Percentiles rank a stretch among this genome's conserved stretches.
phyloP scores from a whole-genome alignment of 2,329 filamentous ascomycete species.

The Pseudocercospora eumusae region DNA sequence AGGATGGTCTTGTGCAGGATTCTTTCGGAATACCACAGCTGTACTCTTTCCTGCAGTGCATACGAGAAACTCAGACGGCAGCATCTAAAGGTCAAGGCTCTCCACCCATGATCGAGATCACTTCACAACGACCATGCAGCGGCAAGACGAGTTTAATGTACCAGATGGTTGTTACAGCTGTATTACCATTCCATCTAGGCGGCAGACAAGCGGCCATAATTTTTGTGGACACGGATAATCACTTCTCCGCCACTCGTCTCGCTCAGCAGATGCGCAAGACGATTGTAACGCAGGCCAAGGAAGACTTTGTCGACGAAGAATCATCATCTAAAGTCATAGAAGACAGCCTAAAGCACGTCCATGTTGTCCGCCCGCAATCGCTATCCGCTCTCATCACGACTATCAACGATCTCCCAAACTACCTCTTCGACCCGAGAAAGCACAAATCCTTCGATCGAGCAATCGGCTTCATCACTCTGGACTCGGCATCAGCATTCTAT shows the following conservation, averaged over 20 bases:
- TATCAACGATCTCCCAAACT: constrained; percentile 49
- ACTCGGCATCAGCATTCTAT: constrained; percentile 58
- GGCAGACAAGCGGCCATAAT: constrained; percentile 55
- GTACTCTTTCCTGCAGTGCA: constrained; percentile 43
- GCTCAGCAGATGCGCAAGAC: constrained; percentile 39
- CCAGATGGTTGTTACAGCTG: constrained; percentile 53
- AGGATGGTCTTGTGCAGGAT: constrained; percentile 24
- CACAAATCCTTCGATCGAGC: constrained; percentile 52
- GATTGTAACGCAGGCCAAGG: constrained; percentile 5
- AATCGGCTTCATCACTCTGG: constrained; percentile 56
- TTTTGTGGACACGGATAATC: constrained; percentile 58
- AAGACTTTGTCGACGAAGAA: constrained; percentile 7
- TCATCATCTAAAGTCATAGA: constrained; percentile 36
- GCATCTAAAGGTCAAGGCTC: constrained; percentile 20
- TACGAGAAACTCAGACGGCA: constrained; percentile 17
- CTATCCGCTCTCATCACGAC: constrained; percentile 54
- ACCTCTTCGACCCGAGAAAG: constrained; percentile 49
- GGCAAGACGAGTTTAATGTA: constrained; percentile 64
- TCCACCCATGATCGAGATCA: constrained; percentile 55
- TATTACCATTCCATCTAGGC: constrained; percentile 51
- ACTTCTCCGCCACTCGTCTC: constrained; percentile 56
- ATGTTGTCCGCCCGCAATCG: constrained; percentile 59
- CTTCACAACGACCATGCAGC: constrained; percentile 52
- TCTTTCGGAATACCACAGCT: constrained; percentile 50
- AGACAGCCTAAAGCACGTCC: constrained; percentile 56